Base-by-base conservation (phyloP, 2,329 filamentous ascomycete species). In the Ophiocordyceps camponoti-rufipedis region DNA sequence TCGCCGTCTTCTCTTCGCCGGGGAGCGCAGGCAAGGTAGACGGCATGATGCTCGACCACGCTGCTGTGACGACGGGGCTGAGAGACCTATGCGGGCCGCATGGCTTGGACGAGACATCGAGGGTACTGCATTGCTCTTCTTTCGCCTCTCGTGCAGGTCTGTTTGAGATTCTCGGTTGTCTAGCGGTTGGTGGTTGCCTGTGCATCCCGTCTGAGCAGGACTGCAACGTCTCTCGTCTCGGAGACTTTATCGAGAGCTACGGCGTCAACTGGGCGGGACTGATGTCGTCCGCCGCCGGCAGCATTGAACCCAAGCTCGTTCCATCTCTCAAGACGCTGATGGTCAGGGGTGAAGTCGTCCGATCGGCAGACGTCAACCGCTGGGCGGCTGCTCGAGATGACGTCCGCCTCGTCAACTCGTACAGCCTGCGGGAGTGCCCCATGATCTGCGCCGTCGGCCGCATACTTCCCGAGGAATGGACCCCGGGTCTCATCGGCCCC, bases 181-280 rank as follows among this genome's bases (percentile, higher is more conserved):
- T 44, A 23, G 19, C 38, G 3, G 42, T 23, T 12, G 45, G 45
- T 10, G 45, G 42, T 14, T 46, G 45, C 19, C 13, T 46, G 2
- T 46, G 45, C 14, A 46, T 46, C 10, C 45, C 45, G 28, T 44
- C 45, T 23, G 23, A 23, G 23, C 23, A 23, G 23, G 23, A 23
- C 9, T 31, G 9, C 2, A 29, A 44, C 2, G 11, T 23, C 2
- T 39, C 31, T 4, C 23, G 39, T 11, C 28, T 47, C 6, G 18
- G 18, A 32, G 44, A 43, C 10, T 47, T 43, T 16, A 43, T 47
- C 14, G 23, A 43, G 41, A 35, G 28, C 8, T n/a, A 16, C 1
- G 11, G 13, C 2, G 46, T 47, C n/a, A 45, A 47, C 41, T 47
- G 43, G 46, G 43, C 39, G 2, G n/a, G 29, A 12, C 45, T 47